phyloP scores from a whole-genome alignment of 495 filamentous ascomycete genomes.

The Daldinia childiae region DNA sequence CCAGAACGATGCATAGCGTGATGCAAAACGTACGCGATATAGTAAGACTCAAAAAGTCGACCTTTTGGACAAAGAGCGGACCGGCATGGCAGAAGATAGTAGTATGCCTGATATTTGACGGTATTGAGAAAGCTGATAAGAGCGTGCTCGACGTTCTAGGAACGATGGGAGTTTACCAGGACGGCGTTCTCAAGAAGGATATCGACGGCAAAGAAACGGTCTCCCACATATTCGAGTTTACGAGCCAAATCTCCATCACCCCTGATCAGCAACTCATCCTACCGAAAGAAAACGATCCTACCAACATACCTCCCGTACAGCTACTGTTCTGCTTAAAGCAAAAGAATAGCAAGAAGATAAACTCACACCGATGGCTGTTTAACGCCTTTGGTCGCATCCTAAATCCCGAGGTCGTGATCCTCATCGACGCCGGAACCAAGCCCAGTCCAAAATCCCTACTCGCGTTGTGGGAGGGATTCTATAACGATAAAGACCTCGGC shows the following conservation, averaged over 20 bases:
- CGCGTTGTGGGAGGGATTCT: slow-evolving; percentile 95
- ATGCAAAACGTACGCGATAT: slow-evolving; percentile 99
- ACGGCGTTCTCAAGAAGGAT: slow-evolving; percentile 98
- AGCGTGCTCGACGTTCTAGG: slow-evolving; percentile 91
- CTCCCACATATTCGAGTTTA: slow-evolving; percentile 99
- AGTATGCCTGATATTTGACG: slow-evolving; percentile 94
- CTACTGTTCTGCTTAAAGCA: slow-evolving; percentile 99
- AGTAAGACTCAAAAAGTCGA: slow-evolving; percentile 95
- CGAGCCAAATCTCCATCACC: slow-evolving; percentile 95
- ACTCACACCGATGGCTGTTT: slow-evolving; percentile 98
- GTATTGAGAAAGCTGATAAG: slow-evolving; percentile 97
- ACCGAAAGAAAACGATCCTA: slow-evolving; percentile 82
- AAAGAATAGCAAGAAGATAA: slow-evolving; percentile 99
- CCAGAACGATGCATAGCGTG: slow-evolving; percentile 92
- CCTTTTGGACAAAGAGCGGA: slow-evolving; percentile 99
- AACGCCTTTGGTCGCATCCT: slow-evolving; percentile 95
- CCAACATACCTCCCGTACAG: slow-evolving; percentile 91
- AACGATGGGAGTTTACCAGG: slow-evolving; percentile 94
- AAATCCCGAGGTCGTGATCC: slow-evolving; percentile 94
- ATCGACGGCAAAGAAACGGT: slow-evolving; percentile 97
- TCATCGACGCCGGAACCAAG: slow-evolving; percentile 96
- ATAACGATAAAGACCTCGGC: slow-evolving; percentile 98
- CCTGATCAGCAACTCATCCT: slow-evolving; percentile 94
- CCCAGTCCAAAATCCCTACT: slow-evolving; percentile 94
- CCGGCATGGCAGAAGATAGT: slow-evolving; percentile 99